A percentile compares a stretch with the other conserved stretches of the same genome.
phyloP scores from a whole-genome alignment of 495 filamentous ascomycete genomes.

The Neurospora sp. region DNA sequence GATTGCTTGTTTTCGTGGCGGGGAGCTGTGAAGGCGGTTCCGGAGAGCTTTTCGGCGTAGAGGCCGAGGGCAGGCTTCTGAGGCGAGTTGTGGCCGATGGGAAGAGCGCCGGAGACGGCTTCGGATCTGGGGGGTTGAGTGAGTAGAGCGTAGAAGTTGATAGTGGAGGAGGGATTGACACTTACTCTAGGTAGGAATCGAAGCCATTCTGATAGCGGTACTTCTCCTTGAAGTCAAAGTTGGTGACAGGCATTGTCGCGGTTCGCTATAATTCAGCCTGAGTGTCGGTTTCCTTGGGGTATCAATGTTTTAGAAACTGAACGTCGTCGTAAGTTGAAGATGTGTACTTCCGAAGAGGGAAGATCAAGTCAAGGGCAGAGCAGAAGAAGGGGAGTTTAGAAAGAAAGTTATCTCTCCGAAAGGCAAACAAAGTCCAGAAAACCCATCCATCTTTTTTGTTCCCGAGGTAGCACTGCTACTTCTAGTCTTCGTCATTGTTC shows the following conservation, averaged over 20 bases:
- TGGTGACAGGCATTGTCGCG: constrained; percentile 47
- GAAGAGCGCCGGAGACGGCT: constrained; percentile 37
- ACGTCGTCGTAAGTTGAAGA: neutral
- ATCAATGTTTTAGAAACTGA: neutral
- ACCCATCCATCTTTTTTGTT: neutral
- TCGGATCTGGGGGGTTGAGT: constrained; percentile 27
- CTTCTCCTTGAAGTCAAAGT: constrained; percentile 44
- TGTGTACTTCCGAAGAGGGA: neutral
- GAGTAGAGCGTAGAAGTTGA: neutral
- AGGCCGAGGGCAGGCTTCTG: constrained; percentile 78
- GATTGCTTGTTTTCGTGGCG: constrained; percentile 81
- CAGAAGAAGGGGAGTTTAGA: neutral
- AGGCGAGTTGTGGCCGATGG: constrained; percentile 68
- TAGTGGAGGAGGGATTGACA: neutral
- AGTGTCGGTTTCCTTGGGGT: neutral
- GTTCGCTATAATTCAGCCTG: neutral
- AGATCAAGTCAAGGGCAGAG: neutral
- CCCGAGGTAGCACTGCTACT: neutral
- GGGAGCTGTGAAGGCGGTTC: constrained; percentile 87
- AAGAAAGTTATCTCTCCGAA: neutral
- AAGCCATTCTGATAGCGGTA: constrained; percentile 63
- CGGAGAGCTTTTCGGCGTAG: constrained; percentile 89
- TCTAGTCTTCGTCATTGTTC: neutral
- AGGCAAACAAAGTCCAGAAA: neutral
- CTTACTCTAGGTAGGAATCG: constrained; percentile 52